Percentiles rank a stretch among this genome's conserved stretches.
phyloP scores from a whole-genome alignment of 192 early-diverging fungal genomes.

The Coemansia sp. region DNA sequence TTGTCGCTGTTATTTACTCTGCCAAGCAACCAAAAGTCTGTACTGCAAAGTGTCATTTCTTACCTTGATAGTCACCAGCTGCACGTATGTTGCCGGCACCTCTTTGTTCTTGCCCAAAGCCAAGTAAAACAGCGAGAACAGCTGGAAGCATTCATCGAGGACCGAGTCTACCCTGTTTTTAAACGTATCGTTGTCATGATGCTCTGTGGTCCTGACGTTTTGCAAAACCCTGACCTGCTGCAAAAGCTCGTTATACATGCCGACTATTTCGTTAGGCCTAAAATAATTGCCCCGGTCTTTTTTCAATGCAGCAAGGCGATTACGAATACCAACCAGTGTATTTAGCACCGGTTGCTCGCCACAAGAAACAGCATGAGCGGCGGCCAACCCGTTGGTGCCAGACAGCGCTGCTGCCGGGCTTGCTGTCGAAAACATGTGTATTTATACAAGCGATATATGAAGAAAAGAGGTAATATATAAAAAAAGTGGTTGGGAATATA shows the following conservation, averaged over 20 bases:
- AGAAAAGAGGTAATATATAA: neutral
- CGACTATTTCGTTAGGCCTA: slow-evolving; percentile 62
- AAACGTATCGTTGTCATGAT: slow-evolving; percentile 55
- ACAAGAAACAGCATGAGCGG: slow-evolving; percentile 27
- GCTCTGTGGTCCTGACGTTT: slow-evolving; percentile 51
- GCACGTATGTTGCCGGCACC: slow-evolving; percentile 74
- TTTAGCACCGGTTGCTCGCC: slow-evolving; percentile 68
- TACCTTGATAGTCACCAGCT: slow-evolving; percentile 72
- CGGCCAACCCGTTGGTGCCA: slow-evolving; percentile 6
- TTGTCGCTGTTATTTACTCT: neutral
- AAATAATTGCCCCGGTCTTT: slow-evolving; percentile 71
- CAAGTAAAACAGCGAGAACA: slow-evolving; percentile 77
- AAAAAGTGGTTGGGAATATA: neutral
- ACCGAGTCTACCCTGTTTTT: slow-evolving; percentile 67
- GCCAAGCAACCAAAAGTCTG: neutral
- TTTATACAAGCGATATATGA: neutral
- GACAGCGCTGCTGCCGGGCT: slow-evolving; percentile 3
- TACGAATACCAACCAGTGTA: slow-evolving; percentile 64
- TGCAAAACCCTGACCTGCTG: slow-evolving; percentile 50
- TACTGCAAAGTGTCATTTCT: neutral
- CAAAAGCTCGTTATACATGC: slow-evolving; percentile 64
- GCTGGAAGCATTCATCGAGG: slow-evolving; percentile 73
- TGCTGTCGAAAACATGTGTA: slow-evolving; percentile 38
- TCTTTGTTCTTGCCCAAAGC: slow-evolving; percentile 74
- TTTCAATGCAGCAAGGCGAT: slow-evolving; percentile 70